Conservation (phyloP, 352 stramenopile species). For the Elongisporangium anandrum region DNA sequence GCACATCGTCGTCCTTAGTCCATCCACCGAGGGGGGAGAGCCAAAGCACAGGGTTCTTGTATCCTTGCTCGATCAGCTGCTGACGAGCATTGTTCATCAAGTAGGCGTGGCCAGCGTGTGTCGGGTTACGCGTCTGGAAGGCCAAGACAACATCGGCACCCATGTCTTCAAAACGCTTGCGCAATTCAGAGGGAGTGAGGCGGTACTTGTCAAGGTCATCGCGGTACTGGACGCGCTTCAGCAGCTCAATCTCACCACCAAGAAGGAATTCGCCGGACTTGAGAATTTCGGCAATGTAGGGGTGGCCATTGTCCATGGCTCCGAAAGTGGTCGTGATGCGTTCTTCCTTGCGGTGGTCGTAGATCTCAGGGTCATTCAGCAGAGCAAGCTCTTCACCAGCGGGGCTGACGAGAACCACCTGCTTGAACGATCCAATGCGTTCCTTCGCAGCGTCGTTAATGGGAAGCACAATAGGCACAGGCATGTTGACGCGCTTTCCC, state of each 20-base stretch:
- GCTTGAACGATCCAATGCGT: constrained; percentile 69
- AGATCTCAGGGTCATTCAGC: constrained; percentile 94
- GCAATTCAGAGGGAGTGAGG: constrained; percentile 92
- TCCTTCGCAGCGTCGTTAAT: constrained; percentile 92
- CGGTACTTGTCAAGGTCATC: constrained; percentile 97
- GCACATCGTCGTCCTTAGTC: constrained; percentile 98
- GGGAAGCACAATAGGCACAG: constrained; percentile 96
- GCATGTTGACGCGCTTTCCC: constrained; percentile 92
- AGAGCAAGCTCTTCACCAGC: constrained; percentile 93
- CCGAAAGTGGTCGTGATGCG: constrained; percentile 97
- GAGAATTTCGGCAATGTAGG: constrained; percentile 97
- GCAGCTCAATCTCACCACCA: constrained; percentile 94
- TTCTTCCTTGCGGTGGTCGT: constrained; percentile 96
- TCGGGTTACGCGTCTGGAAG: constrained; percentile 98
- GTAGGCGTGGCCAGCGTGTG: constrained; percentile 97
- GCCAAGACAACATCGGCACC: constrained; percentile 96
- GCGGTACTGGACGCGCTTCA: constrained; percentile 95
- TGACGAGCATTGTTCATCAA: constrained; percentile 96
- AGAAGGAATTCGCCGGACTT: constrained; percentile 94
- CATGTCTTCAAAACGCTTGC: constrained; percentile 93
- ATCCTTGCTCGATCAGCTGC: constrained; percentile 90
- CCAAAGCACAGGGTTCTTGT: constrained; percentile 97
- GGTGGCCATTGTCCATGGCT: constrained; percentile 94
- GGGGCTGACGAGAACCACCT: constrained; percentile 93
- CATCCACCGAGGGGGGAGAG: constrained; percentile 96